Conservation (phyloP, 2,329 filamentous ascomycete species). For the Blastomyces parvus region DNA sequence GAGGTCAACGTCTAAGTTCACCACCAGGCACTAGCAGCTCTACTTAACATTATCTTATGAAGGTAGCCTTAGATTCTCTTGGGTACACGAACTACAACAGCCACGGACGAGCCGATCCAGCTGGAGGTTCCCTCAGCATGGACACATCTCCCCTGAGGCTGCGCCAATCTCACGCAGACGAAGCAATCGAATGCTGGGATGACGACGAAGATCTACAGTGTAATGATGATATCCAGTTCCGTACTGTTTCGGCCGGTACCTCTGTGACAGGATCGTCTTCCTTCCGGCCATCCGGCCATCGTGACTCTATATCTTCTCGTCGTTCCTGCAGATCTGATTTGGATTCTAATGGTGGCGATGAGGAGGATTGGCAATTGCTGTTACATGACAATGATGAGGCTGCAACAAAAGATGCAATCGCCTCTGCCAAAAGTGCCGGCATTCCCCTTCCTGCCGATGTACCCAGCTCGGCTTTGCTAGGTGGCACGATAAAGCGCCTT, state of each 20-base stretch:
- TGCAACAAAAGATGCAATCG: slow-evolving; percentile 75
- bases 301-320: slow-evolving; percentile 73
- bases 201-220: slow-evolving; percentile 42
- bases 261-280: slow-evolving; percentile 37
- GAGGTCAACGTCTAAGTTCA: slow-evolving; percentile 3
- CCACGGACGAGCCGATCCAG: neutral
- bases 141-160: slow-evolving; percentile 29
- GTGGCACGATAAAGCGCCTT: slow-evolving; percentile 85
- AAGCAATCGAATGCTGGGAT: slow-evolving; percentile 41
- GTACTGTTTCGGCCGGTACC: slow-evolving; percentile 37
- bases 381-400: slow-evolving; percentile 76
- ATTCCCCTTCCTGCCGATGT: slow-evolving; percentile 84
- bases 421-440: slow-evolving; percentile 75
- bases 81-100: neutral
- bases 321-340: slow-evolving; percentile 74
- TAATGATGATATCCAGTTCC: slow-evolving; percentile 38
- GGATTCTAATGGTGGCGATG: slow-evolving; percentile 58
- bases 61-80: neutral
- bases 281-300: slow-evolving; percentile 40
- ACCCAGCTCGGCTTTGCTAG: slow-evolving; percentile 77
- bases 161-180: slow-evolving; percentile 23
- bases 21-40: neutral
- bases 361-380: slow-evolving; percentile 82
- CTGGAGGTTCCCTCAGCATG: slow-evolving; percentile 24
- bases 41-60: neutral